Conservation (phyloP, 225 moss, liverwort and hornwort species). For the Sphagnum tenellum region DNA sequence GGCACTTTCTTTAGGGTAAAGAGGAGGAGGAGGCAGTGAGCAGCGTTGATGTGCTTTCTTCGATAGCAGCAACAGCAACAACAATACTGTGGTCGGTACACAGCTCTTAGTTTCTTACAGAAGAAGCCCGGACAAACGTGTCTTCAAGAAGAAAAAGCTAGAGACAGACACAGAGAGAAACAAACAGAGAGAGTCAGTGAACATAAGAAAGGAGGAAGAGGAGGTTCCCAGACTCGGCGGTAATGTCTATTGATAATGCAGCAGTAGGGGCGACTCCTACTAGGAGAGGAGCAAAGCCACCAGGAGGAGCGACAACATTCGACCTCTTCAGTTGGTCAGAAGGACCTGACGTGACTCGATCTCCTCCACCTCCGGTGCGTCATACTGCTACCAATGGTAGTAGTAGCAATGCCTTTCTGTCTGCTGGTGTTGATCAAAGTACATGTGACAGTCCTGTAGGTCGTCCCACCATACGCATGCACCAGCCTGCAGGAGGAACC, state of each 20-base stretch:
- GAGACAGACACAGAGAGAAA: too few species aligned
- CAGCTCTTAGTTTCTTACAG: too few species aligned
- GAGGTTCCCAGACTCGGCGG: background rate
- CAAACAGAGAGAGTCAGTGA: too few species aligned
- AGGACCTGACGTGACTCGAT: conserved; percentile 32
- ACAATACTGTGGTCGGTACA: too few species aligned
- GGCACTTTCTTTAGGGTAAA: too few species aligned
- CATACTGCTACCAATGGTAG: conserved; percentile 49
- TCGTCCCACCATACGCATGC: conserved; percentile 67
- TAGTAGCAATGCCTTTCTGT: conserved; percentile 43
- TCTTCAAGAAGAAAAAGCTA: too few species aligned
- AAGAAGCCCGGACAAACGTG: too few species aligned
- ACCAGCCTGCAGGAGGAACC: conserved; percentile 80
- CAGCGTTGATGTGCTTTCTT: too few species aligned
- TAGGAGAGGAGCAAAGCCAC: conserved; percentile 75
- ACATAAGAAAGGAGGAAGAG: too few species aligned
- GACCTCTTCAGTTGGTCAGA: conserved; percentile 93
- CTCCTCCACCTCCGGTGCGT: conserved; percentile 45
- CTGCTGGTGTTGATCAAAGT: conserved; percentile 40
- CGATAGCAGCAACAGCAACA: too few species aligned
- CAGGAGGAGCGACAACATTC: conserved; percentile 84
- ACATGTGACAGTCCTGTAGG: conserved; percentile 47
- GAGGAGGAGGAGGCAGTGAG: too few species aligned
- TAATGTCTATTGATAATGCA: conserved; percentile 79
- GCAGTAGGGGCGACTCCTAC: conserved; percentile 35